Conservation (phyloP, 768 basidiomycete genomes). For the Podaxis sp. region DNA sequence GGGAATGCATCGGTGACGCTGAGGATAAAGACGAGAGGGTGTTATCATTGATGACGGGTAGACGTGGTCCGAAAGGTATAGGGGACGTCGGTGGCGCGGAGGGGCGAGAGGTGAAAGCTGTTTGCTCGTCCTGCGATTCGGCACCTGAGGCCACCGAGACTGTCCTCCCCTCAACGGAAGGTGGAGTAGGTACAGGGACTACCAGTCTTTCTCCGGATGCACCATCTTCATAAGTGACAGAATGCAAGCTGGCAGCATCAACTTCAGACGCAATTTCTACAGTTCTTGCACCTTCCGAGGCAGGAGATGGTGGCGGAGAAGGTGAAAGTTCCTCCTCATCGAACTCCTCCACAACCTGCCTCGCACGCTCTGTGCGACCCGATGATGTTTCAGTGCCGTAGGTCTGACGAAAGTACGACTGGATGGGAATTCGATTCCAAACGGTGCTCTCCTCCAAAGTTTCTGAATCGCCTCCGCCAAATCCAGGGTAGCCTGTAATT, state of each 20-base stretch:
- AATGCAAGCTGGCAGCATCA: constrained; percentile 17
- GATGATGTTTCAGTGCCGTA: constrained; percentile 24
- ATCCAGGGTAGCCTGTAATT: constrained; percentile 17
- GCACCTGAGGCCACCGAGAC: neutral
- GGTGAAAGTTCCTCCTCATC: constrained; percentile 21
- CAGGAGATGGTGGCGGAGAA: constrained; percentile 24
- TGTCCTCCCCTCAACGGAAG: constrained; percentile 1
- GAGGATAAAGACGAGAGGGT: neutral
- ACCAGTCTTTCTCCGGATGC: constrained; percentile 7
- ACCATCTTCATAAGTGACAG: constrained; percentile 6
- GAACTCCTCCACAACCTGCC: constrained; percentile 22
- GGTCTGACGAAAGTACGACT: constrained; percentile 49
- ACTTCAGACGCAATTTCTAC: constrained; percentile 36
- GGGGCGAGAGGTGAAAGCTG: neutral
- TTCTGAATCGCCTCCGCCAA: constrained; percentile 16
- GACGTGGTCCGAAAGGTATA: neutral
- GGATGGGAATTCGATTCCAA: constrained; percentile 60
- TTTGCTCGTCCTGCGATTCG: constrained; percentile 4
- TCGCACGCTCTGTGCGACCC: constrained; percentile 18
- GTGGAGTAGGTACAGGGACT: constrained; percentile 2
- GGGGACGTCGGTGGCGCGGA: neutral
- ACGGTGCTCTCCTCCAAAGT: constrained; percentile 53
- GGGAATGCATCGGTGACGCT: neutral
- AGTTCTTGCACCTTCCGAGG: constrained; percentile 37
- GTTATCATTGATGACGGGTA: constrained; percentile 1